Conservation (phyloP, 2,329 filamentous ascomycete species). For the Verruconis gallopava region DNA sequence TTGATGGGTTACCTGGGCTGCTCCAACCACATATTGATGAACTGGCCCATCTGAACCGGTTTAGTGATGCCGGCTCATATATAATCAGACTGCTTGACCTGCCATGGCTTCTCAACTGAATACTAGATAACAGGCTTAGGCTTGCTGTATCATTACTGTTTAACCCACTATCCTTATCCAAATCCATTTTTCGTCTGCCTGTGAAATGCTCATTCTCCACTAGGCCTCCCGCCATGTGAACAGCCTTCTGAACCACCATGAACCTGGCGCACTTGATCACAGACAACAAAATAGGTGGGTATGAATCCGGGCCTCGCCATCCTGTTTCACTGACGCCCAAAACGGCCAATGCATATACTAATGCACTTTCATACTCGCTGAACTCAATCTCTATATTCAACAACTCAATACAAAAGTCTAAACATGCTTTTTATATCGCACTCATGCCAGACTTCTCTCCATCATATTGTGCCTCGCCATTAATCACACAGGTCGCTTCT, state of each 20-base stretch:
- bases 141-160: constrained; percentile 2
- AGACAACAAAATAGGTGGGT: constrained; percentile 14
- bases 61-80: too few species aligned
- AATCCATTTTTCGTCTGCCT: neutral
- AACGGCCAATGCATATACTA: constrained; percentile 15
- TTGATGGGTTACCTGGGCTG: too few species aligned
- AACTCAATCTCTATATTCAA: constrained; percentile 12
- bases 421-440: constrained; percentile 12
- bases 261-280: constrained; percentile 15
- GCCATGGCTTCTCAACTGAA: too few species aligned
- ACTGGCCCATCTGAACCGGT: too few species aligned
- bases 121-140: too few species aligned
- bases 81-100: too few species aligned
- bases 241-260: constrained; percentile 16
- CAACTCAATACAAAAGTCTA: constrained; percentile 15
- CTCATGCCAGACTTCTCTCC: constrained; percentile 9
- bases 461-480: constrained; percentile 5
- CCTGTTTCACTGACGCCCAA: constrained; percentile 14
- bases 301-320: constrained; percentile 13
- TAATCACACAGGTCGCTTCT: constrained; percentile 7
- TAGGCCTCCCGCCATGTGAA: neutral
- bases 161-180: constrained; percentile 8
- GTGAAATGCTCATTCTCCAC: neutral
- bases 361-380: constrained; percentile 14
- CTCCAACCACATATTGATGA: too few species aligned